These are phyloP conservation scores for Chlorella ohadii DNA, from an alignment of 139 green algal genomes.

Conservation along the genomic window DNA sequence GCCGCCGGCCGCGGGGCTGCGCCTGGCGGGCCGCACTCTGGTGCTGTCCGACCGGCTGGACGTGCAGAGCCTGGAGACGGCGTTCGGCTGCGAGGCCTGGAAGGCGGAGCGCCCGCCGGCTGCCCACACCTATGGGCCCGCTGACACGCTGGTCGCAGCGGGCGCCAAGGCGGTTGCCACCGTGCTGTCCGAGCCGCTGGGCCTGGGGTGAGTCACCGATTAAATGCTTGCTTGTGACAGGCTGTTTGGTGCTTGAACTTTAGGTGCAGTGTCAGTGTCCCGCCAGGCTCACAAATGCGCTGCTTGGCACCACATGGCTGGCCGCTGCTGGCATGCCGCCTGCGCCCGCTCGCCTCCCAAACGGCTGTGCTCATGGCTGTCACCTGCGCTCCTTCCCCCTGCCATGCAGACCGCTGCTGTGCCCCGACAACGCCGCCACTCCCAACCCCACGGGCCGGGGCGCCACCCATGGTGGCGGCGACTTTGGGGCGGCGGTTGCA, in stretches of 20 bases:
- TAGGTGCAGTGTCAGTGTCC: no score
- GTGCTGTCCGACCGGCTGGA: conserved; percentile 40
- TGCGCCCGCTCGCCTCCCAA: background rate
- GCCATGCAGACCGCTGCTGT: conserved; percentile 23
- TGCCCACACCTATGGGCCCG: background rate
- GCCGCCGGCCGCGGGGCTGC: background rate
- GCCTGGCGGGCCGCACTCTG: conserved; percentile 25
- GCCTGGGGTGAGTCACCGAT: conserved; percentile 22
- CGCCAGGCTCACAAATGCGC: no score
- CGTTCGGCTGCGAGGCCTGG: conserved; percentile 26
- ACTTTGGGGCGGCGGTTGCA: conserved; percentile 25
- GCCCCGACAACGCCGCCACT: background rate
- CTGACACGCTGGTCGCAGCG: conserved; percentile 8
- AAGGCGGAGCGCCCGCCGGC: background rate
- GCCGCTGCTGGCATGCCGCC: no score
- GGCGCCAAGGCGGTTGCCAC: conserved; percentile 5
- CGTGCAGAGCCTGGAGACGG: conserved; percentile 17
- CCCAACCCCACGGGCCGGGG: conserved; percentile 25
- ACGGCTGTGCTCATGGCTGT: no score
- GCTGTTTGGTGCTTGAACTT: no score
- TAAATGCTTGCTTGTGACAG: no score
- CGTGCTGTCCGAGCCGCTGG: conserved; percentile 19
- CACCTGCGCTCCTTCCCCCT: no score
- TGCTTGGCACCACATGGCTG: no score
- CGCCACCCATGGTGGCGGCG: conserved; percentile 29